Conservation (phyloP, 192 early-diverging fungal genomes). For the Fimicolochytrium jonesii region DNA sequence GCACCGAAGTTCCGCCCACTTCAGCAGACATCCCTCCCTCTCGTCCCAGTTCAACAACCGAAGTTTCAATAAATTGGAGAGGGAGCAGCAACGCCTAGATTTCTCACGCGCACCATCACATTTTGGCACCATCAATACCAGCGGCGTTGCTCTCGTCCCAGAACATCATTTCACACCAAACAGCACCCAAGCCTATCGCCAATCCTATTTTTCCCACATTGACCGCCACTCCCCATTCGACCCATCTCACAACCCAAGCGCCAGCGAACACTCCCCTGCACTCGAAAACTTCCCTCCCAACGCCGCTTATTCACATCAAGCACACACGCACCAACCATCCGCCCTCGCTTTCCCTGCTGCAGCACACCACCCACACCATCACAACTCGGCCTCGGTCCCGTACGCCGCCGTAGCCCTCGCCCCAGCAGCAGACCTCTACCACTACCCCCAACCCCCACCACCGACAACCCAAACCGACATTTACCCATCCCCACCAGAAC, state of each 20-base stretch:
- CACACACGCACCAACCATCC: neutral
- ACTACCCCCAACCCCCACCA: neutral
- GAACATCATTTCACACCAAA: no score
- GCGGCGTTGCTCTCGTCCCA: no score
- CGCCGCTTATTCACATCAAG: neutral
- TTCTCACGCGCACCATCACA: no score
- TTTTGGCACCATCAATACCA: no score
- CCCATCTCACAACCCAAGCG: neutral
- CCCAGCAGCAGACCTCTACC: neutral
- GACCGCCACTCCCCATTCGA: neutral
- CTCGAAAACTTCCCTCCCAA: neutral
- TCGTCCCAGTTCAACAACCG: neutral
- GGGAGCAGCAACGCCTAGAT: neutral
- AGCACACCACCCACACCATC: neutral
- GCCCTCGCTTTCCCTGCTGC: neutral
- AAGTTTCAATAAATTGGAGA: neutral
- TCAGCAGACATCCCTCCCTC: neutral
- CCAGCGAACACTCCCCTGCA: neutral
- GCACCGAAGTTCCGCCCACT: neutral
- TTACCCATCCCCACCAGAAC: neutral
- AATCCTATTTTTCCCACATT: neutral
- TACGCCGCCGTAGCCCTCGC: neutral
- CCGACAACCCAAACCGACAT: slow-evolving; percentile 5
- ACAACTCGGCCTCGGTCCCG: neutral
- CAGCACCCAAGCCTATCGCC: neutral